Conservation (phyloP, 78 protist genomes). For the Guillardia theta region DNA sequence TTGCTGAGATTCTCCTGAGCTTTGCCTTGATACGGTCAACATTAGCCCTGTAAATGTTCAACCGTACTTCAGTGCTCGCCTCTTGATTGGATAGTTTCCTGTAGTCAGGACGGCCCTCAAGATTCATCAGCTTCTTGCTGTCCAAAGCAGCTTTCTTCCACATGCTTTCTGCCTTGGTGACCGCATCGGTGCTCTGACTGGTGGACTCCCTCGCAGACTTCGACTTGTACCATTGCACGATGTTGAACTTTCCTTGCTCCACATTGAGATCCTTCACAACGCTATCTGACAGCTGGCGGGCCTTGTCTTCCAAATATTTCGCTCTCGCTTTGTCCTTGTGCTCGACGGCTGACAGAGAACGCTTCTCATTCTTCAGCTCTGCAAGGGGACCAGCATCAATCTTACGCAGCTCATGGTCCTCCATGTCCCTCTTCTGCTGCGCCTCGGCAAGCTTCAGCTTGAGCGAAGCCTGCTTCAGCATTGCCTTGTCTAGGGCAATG, state of each 20-base stretch:
- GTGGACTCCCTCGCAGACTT: neutral
- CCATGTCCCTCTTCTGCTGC: neutral
- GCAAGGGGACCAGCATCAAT: too few species aligned
- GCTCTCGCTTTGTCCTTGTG: neutral
- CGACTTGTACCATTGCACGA: slow-evolving; percentile 7
- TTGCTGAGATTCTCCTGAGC: too few species aligned
- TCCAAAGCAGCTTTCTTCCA: neutral
- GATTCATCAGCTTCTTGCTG: neutral
- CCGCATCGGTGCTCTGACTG: neutral
- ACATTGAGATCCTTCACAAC: neutral
- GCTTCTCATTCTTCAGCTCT: neutral
- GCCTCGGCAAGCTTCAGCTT: neutral
- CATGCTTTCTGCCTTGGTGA: neutral
- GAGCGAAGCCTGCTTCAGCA: neutral
- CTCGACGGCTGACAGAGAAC: neutral
- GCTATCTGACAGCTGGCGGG: neutral
- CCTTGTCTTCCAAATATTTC: neutral
- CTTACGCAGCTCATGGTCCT: neutral
- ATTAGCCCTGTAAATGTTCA: too few species aligned
- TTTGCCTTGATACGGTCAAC: too few species aligned
- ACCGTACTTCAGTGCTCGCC: too few species aligned
- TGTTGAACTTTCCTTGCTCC: neutral
- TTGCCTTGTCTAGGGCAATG: neutral
- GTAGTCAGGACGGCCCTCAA: neutral
- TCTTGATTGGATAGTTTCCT: too few species aligned